A percentile compares a stretch with the other conserved stretches of the same genome.
Evolutionary conservation across 139 green algal species (phyloP).

Genomic region (Diplosphaera chodatii): DNA sequence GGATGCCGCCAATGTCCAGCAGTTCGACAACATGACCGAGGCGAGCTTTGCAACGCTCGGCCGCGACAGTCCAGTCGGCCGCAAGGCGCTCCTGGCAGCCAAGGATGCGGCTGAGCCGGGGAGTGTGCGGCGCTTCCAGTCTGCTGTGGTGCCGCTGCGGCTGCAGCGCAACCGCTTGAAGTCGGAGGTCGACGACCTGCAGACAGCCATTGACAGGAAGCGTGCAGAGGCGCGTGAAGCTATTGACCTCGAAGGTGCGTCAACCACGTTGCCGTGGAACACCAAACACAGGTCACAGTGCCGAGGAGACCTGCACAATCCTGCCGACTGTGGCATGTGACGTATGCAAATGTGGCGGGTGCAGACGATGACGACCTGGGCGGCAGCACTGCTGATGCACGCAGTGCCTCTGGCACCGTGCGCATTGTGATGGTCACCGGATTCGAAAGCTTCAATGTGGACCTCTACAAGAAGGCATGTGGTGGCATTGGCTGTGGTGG

Average conservation of each 20-base stretch:
- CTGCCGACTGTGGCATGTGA: too few species aligned
- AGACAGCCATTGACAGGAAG: slow-evolving; percentile 12
- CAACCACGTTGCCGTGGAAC: too few species aligned
- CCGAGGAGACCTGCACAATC: too few species aligned
- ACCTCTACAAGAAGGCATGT: slow-evolving; percentile 70
- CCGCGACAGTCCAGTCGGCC: background rate
- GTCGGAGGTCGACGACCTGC: slow-evolving; percentile 40
- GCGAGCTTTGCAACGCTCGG: background rate
- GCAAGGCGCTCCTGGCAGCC: slow-evolving; percentile 33
- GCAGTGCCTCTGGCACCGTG: background rate
- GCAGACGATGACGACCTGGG: background rate
- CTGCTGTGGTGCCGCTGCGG: slow-evolving; percentile 43
- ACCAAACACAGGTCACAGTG: too few species aligned
- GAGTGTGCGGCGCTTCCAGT: slow-evolving; percentile 56
- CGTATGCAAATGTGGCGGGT: too few species aligned
- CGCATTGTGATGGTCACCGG: slow-evolving; percentile 13
- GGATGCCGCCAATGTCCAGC: background rate
- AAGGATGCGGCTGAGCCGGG: slow-evolving; percentile 31
- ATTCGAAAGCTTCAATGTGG: slow-evolving; percentile 96
- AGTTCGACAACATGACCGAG: background rate
- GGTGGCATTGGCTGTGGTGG: too few species aligned
- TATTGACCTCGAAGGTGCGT: background rate
- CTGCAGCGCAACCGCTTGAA: slow-evolving; percentile 46
- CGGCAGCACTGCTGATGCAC: background rate
- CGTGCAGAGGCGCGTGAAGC: background rate